Evolutionary conservation across 257 asterid genomes (phyloP).

Genomic region (Lithospermum erythrorhizon): DNA sequence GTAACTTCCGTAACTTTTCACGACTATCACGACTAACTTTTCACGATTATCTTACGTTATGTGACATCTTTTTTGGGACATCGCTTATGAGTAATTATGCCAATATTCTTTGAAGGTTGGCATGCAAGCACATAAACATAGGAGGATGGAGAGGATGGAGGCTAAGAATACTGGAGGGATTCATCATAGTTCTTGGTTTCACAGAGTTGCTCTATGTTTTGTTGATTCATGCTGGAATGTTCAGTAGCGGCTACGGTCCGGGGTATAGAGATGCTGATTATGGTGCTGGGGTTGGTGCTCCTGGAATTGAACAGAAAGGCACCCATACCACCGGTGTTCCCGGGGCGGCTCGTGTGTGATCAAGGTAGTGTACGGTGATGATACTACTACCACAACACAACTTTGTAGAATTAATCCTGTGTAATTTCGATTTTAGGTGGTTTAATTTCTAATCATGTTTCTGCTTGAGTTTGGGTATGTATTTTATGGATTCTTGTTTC

Average conservation of each 20-base stretch:
- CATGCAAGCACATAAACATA: conserved; percentile 71
- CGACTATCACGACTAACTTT: too few relatives aligned
- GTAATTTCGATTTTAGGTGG: too few relatives aligned
- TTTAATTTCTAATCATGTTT: neutral
- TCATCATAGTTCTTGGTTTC: conserved; percentile 46
- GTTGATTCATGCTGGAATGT: conserved; percentile 59
- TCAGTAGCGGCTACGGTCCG: conserved; percentile 59
- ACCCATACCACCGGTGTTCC: conserved; percentile 23
- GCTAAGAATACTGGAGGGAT: conserved; percentile 64
- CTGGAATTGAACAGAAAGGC: conserved; percentile 32
- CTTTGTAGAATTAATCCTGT: neutral
- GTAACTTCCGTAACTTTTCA: too few relatives aligned
- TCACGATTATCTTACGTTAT: too few relatives aligned
- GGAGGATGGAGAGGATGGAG: conserved; percentile 93
- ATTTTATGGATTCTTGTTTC: neutral
- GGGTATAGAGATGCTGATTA: conserved; percentile 36
- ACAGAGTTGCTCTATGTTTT: conserved; percentile 60
- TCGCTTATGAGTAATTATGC: too few relatives aligned
- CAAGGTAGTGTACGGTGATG: too few relatives aligned
- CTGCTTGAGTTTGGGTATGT: neutral
- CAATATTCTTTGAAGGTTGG: conserved; percentile 37
- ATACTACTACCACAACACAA: too few relatives aligned
- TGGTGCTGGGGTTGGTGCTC: conserved; percentile 20
- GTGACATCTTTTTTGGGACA: neutral
- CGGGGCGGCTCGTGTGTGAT: conserved; percentile 6